phyloP scores from a whole-genome alignment of 1,139 yeast species.

The Arxiozyma bovina region DNA sequence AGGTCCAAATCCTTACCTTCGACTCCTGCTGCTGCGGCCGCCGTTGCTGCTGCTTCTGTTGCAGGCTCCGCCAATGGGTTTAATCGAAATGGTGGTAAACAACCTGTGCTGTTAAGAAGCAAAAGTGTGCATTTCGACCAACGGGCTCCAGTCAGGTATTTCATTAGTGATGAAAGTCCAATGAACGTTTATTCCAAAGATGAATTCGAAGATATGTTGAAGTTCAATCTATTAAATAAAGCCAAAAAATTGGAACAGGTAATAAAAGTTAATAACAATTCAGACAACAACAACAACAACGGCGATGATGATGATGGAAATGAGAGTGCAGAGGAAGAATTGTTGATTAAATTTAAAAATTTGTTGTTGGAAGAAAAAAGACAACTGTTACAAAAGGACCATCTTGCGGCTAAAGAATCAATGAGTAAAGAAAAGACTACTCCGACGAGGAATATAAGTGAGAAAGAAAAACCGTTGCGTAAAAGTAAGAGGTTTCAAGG shows the following conservation, averaged over 20 bases:
- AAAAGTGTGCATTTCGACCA: conserved; percentile 31
- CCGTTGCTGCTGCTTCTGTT: neutral
- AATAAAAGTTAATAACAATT: neutral
- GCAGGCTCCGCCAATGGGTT: neutral
- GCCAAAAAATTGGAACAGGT: neutral
- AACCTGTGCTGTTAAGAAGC: conserved; percentile 16
- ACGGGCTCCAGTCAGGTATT: conserved; percentile 26
- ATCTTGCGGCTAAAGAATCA: neutral
- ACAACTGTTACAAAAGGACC: neutral
- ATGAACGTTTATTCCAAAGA: conserved; percentile 19
- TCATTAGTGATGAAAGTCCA: conserved; percentile 27
- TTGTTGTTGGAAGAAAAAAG: conserved; percentile 1
- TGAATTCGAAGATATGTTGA: conserved; percentile 15
- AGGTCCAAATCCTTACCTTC: conserved; percentile 29
- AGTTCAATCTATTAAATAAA: conserved; percentile 7
- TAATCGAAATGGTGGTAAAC: neutral
- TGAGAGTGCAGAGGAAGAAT: neutral
- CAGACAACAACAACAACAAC: neutral
- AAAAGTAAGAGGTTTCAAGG: conserved; percentile 15
- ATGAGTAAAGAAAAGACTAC: neutral
- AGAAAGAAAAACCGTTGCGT: conserved; percentile 8
- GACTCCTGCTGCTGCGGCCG: conserved; percentile 14
- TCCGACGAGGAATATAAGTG: neutral
- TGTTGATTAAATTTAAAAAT: neutral
- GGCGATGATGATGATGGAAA: neutral